A percentile compares a stretch with the other conserved stretches of the same genome.
phyloP scores from a whole-genome alignment of 768 basidiomycete genomes.

The Pleurotus sapidus region DNA sequence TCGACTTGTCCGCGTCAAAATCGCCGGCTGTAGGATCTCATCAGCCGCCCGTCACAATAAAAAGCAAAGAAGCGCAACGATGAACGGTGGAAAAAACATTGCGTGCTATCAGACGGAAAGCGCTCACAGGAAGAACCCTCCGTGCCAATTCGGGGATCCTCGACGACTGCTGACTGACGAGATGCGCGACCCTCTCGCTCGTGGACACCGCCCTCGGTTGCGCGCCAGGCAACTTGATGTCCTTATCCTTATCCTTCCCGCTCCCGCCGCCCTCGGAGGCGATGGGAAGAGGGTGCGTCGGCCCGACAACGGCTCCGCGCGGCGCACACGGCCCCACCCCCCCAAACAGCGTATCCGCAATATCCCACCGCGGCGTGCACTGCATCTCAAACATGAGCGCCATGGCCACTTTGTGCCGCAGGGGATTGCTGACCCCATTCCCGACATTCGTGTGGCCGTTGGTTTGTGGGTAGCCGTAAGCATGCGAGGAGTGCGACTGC shows the following conservation, averaged over 20 bases:
- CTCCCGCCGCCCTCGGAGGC: conserved; percentile 13
- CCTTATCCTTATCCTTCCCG: conserved; percentile 39
- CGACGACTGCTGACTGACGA: conserved; percentile 61
- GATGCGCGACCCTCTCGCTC: conserved; percentile 55
- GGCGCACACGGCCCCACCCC: conserved; percentile 58
- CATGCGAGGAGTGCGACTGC: conserved; percentile 17
- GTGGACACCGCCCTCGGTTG: conserved; percentile 41
- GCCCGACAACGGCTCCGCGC: conserved; percentile 58
- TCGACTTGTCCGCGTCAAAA: conserved; percentile 57
- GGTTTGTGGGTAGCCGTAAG: too few relatives aligned
- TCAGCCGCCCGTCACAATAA: too few relatives aligned
- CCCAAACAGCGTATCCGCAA: conserved; percentile 63
- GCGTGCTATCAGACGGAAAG: background rate
- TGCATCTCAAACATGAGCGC: conserved; percentile 60
- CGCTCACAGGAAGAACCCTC: conserved; percentile 63
- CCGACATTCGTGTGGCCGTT: too few relatives aligned
- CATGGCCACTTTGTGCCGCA: conserved; percentile 76
- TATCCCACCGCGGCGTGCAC: conserved; percentile 60
- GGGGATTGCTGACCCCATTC: conserved; percentile 46
- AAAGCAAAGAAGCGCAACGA: too few relatives aligned
- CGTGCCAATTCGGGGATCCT: conserved; percentile 67
- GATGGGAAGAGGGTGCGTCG: conserved; percentile 60
- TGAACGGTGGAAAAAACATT: background rate
- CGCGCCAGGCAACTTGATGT: conserved; percentile 51
- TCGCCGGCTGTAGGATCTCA: conserved; percentile 37